Percentiles rank a stretch among this genome's conserved stretches.
Evolutionary conservation across 305 asterid species (phyloP).

Genomic region (Rubia tinctorum): DNA sequence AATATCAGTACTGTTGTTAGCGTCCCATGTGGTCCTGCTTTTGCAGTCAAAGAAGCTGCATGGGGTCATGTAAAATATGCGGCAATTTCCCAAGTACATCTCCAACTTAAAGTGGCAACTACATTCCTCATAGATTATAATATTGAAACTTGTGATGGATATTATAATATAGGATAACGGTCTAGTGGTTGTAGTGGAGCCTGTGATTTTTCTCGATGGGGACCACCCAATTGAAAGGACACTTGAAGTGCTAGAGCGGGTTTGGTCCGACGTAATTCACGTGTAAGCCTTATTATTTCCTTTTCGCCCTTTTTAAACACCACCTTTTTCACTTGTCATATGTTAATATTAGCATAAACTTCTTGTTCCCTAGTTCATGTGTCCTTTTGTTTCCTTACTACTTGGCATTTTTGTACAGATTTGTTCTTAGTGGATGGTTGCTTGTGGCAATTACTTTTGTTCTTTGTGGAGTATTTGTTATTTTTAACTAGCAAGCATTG

Average conservation of each 20-base stretch:
- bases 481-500: too few relatives aligned
- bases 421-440: too few relatives aligned
- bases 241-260: background rate
- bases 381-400: background rate
- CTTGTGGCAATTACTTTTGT: too few relatives aligned
- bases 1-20: too few relatives aligned
- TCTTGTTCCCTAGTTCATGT: background rate
- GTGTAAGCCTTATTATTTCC: background rate
- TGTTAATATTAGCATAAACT: background rate
- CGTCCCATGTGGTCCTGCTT: too few relatives aligned
- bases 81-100: constrained; percentile 47
- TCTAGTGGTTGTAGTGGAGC: background rate
- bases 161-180: constrained; percentile 10
- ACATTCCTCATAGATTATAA: constrained; percentile 4
- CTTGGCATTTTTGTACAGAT: background rate
- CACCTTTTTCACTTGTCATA: background rate
- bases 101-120: background rate
- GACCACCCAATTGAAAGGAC: background rate
- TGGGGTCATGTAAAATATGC: too few relatives aligned
- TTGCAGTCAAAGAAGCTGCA: too few relatives aligned
- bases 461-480: too few relatives aligned
- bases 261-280: constrained; percentile 20
- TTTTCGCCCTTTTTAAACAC: background rate
- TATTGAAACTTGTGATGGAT: background rate
- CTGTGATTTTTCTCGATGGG: background rate